A percentile compares a stretch with the other conserved stretches of the same genome.
Conservation (phyloP, 2,329 filamentous ascomycete genomes). For the Fusarium phyllophilum region DNA sequence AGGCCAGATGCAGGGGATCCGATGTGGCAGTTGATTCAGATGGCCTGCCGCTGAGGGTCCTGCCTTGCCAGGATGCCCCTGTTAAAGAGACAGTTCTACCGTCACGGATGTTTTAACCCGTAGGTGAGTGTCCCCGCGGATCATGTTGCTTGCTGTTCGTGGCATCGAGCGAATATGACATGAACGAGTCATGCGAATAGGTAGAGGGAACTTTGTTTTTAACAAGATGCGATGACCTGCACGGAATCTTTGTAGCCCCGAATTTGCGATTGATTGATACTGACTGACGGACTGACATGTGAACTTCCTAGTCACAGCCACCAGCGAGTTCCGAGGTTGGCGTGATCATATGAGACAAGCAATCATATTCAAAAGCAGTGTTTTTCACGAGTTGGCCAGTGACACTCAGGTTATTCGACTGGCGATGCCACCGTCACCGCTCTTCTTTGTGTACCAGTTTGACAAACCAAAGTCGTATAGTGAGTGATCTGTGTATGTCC, state of each 20-base stretch:
- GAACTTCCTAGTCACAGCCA: not conserved
- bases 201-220: constrained; percentile 6
- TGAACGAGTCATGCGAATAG: constrained; percentile 24
- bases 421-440: constrained; percentile 22
- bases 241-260: constrained; percentile 26
- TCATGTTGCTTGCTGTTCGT: constrained; percentile 10
- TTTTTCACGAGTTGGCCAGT: not conserved
- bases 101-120: constrained; percentile 31
- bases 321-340: not conserved
- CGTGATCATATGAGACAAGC: not conserved
- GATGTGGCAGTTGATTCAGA: constrained; percentile 41
- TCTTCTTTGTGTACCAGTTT: constrained; percentile 38
- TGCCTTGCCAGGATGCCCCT: constrained; percentile 34
- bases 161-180: constrained; percentile 6
- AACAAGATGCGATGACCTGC: not conserved
- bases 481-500: constrained; percentile 8
- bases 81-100: constrained; percentile 29
- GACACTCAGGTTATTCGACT: not conserved
- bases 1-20: constrained; percentile 35
- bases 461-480: constrained; percentile 26
- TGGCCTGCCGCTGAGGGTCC: constrained; percentile 35
- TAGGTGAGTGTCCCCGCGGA: constrained; percentile 31
- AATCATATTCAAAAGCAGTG: not conserved
- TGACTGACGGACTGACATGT: not conserved
- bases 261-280: not conserved